A percentile compares a stretch with the other conserved stretches of the same genome.
These are phyloP conservation scores for Lachancea fermentati DNA, from an alignment of 805 yeast species.

Conservation along the genomic window DNA sequence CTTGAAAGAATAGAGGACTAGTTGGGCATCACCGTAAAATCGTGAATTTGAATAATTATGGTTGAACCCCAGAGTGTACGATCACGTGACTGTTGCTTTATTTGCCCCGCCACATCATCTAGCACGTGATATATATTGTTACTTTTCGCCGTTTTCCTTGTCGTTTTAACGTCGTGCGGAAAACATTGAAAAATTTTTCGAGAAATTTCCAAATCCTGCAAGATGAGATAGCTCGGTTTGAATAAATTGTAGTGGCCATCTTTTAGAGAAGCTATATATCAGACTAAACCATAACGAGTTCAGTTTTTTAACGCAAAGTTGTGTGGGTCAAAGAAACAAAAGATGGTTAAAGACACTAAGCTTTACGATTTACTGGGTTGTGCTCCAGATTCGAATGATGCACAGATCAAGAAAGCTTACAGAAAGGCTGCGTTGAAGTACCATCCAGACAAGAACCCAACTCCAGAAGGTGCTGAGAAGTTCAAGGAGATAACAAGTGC, in stretches of 20 bases:
- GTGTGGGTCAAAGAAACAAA: constrained; percentile 8
- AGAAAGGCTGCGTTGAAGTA: constrained; percentile 73
- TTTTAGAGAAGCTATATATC: no score
- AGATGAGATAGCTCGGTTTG: constrained; percentile 1
- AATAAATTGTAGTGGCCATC: no score
- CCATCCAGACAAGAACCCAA: constrained; percentile 80
- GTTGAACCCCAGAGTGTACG: no score
- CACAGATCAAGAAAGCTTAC: constrained; percentile 75
- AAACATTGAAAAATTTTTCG: constrained; percentile 9
- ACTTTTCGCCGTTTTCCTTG: no score
- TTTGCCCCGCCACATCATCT: no score
- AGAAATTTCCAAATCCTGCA: constrained; percentile 7
- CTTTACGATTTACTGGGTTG: constrained; percentile 72
- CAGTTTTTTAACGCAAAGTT: no score
- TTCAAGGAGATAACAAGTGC: constrained; percentile 89
- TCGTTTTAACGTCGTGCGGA: no score
- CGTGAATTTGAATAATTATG: no score
- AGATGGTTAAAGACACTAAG: constrained; percentile 77
- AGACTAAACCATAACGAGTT: no score
- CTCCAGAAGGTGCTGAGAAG: constrained; percentile 81
- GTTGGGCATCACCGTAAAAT: no score
- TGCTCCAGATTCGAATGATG: constrained; percentile 58
- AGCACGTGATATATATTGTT: neutral
- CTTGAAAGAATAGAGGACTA: no score
- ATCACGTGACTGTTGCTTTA: no score